Base-by-base conservation (phyloP, 2,329 filamentous ascomycete genomes). In the Pseudonectria foliicola region DNA sequence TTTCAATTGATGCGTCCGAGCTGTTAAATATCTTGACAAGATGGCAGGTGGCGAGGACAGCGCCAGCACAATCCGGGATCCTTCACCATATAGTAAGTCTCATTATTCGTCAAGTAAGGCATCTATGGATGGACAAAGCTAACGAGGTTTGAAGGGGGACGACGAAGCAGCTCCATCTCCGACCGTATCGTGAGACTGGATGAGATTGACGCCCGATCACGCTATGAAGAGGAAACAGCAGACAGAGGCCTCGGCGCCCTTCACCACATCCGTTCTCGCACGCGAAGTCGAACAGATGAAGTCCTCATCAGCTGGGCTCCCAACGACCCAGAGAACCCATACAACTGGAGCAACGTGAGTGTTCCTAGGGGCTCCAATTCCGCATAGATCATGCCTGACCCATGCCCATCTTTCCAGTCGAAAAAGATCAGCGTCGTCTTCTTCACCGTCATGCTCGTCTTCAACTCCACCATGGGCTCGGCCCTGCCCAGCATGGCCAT, bases 381-480 rank as follows among this genome's bases (percentile, higher is more conserved):
- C 25, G 15, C 8, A 11, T 16, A 13, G 8, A 10, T 15, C 12
- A 11, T 3, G 21, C n/a, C 7, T 18, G 4, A 3, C 4, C 10
- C n/a, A 12, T 36, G 7, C 27, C 37, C 29, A 40, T 10, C 10
- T 10, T n/a, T 13, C n/a, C 42, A 78, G 70, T 46, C 46, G 32
- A 75, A 67, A 47, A 84, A 83, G 51, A 44, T 59, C 2, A 59
- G 63, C 25, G 66, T 83, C 6, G 50, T 80, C 3, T 49, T 74
- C 16, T 66, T 73, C 1, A 70, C 71, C 2, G 75, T 77, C 59
- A 53, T 72, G 43, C 66, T 71, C 34, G 77, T 84, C 28, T 64
- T 82, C 52, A 85, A 85, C 55, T 77, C 72, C 16, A 84, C 80
- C 8, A 74, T 85, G 59, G 75, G 73, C 2, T 81, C 74, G 27